Evolutionary conservation across 2,329 filamentous ascomycete genomes (phyloP).

Genomic region (Monilinia fructigena): DNA sequence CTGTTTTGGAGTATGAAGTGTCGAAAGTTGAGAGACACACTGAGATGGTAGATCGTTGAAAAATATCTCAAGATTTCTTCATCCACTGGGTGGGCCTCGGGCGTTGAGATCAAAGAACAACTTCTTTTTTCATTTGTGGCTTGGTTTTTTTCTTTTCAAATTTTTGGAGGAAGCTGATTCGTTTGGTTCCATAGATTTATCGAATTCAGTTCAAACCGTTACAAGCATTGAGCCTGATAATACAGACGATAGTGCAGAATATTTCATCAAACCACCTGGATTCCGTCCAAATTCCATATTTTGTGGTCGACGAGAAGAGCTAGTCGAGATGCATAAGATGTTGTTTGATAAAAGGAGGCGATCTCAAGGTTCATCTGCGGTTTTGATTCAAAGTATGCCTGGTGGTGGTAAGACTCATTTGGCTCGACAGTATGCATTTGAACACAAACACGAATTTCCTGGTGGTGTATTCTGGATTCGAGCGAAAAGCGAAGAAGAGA

Average conservation of each 20-base stretch:
- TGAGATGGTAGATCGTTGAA: slow-evolving; percentile 30
- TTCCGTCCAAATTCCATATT: slow-evolving; percentile 64
- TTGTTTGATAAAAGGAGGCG: slow-evolving; percentile 57
- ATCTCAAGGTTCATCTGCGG: slow-evolving; percentile 58
- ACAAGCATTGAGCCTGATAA: slow-evolving; percentile 33
- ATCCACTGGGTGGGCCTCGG: slow-evolving; percentile 9
- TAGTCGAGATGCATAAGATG: slow-evolving; percentile 57
- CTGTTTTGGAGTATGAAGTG: slow-evolving; percentile 32
- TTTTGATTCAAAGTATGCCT: slow-evolving; percentile 62
- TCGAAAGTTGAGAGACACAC: slow-evolving; percentile 34
- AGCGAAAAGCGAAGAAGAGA: slow-evolving; percentile 57
- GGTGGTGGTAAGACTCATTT: slow-evolving; percentile 69
- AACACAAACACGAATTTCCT: slow-evolving; percentile 57
- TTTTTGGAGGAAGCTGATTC: slow-evolving; percentile 38
- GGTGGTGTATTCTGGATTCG: slow-evolving; percentile 71
- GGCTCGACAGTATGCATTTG: slow-evolving; percentile 65
- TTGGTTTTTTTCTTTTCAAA: slow-evolving; percentile 21
- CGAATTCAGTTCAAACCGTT: slow-evolving; percentile 28
- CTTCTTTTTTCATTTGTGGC: slow-evolving; percentile 6
- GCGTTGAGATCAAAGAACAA: background rate
- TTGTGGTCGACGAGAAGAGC: slow-evolving; percentile 58
- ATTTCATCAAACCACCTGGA: slow-evolving; percentile 51
- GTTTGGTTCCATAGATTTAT: slow-evolving; percentile 37
- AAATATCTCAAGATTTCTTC: slow-evolving; percentile 3
- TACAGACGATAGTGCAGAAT: slow-evolving; percentile 26